Conservation (phyloP, 176 grass and related monocot species). For the Echinochloa phyllopogon region DNA sequence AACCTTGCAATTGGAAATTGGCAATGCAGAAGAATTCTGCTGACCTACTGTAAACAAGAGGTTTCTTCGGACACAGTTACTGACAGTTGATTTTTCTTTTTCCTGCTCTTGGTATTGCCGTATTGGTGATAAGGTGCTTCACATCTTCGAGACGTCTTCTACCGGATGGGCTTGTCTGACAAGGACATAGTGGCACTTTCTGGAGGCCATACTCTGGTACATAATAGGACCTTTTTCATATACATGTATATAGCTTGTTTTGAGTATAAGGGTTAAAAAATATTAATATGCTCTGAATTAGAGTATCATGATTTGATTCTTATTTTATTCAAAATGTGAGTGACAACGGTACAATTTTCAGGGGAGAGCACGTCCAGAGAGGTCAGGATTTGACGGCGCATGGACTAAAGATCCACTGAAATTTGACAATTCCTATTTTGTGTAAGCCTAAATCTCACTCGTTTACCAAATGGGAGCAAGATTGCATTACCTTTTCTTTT, state of each 20-base stretch:
- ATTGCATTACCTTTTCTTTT: background rate
- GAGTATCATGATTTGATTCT: background rate
- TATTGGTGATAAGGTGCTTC: constrained; percentile 47
- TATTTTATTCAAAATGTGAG: background rate
- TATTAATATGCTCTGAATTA: background rate
- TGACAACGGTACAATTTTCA: background rate
- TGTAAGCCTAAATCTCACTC: constrained; percentile 11
- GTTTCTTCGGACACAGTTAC: background rate
- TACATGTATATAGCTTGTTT: background rate
- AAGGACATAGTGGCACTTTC: constrained; percentile 86
- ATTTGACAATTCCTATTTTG: constrained; percentile 71
- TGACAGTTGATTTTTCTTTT: background rate
- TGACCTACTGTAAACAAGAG: background rate
- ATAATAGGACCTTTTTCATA: background rate
- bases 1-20: background rate
- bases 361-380: constrained; percentile 61
- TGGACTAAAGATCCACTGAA: constrained; percentile 76
- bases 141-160: constrained; percentile 69
- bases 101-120: background rate
- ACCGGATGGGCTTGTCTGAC: constrained; percentile 74
- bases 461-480: background rate
- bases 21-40: background rate
- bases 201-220: constrained; percentile 76
- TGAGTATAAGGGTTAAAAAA: background rate
- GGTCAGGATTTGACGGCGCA: constrained; percentile 62